Evolutionary conservation across 2,329 filamentous ascomycete genomes (phyloP).

Genomic region (Ophiocordyceps polyrhachis-furcata): DNA sequence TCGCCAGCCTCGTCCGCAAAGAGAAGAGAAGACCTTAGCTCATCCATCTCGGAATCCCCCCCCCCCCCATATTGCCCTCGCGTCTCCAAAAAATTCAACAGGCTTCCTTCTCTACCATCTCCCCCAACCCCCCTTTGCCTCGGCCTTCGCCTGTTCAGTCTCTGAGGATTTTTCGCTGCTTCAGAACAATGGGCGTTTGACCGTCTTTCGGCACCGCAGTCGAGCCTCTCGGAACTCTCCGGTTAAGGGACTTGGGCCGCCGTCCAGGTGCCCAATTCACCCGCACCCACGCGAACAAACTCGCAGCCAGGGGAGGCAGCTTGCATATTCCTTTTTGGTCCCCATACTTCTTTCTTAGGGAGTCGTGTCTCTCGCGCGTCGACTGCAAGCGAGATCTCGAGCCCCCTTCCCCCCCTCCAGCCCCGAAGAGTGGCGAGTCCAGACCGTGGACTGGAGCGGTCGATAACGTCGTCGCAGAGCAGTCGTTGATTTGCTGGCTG

Average conservation of each 20-base stretch:
- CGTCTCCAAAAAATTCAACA: not conserved
- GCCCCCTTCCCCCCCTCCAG: no score
- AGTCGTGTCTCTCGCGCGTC: no score
- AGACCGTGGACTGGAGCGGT: no score
- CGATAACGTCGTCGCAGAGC: not conserved
- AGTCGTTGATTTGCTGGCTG: not conserved
- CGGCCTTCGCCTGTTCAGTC: no score
- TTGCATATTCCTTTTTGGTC: not conserved
- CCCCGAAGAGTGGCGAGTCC: no score
- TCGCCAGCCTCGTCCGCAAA: not conserved
- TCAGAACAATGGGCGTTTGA: constrained; percentile 3
- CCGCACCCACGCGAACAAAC: not conserved
- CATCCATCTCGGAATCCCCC: not conserved
- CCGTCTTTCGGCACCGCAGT: constrained; percentile 2
- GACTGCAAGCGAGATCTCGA: no score
- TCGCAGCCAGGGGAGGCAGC: not conserved
- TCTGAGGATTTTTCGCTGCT: constrained; percentile 1
- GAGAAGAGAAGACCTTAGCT: not conserved
- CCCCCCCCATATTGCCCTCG: not conserved
- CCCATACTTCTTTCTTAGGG: no score
- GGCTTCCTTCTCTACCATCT: not conserved
- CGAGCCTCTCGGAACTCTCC: constrained; percentile 3
- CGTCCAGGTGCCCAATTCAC: constrained; percentile 7
- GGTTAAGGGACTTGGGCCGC: constrained; percentile 5
- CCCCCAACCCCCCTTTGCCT: not conserved